Evolutionary conservation across 2,329 filamentous ascomycete genomes (phyloP).

Genomic region (Botrytis medusae): DNA sequence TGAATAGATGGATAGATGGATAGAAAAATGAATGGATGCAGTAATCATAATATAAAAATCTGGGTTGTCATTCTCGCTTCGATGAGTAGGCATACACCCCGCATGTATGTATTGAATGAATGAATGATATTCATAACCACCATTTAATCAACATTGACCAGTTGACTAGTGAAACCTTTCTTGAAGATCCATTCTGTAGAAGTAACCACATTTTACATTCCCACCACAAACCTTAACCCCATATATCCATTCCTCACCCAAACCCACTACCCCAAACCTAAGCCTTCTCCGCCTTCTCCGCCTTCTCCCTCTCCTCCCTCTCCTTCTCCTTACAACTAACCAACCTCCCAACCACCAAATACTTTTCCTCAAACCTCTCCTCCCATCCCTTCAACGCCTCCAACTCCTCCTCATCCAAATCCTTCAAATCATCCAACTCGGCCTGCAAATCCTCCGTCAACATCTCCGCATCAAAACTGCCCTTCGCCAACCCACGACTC

Average conservation of each 20-base stretch:
- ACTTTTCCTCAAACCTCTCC: conserved; percentile 90
- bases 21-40: not conserved
- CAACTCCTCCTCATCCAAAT: conserved; percentile 70
- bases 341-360: conserved; percentile 87
- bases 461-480: conserved; percentile 95
- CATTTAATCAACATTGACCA: fast-evolving
- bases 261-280: not conserved
- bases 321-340: conserved; percentile 62
- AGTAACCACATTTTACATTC: not conserved
- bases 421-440: conserved; percentile 73
- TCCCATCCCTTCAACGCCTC: conserved; percentile 90
- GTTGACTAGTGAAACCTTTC: not conserved
- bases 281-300: not conserved
- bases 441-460: conserved; percentile 86
- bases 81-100: not conserved
- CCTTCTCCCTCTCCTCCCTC: conserved; percentile 41
- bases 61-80: not conserved
- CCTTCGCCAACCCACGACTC: conserved; percentile 79
- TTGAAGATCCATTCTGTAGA: not conserved
- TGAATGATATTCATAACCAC: not conserved
- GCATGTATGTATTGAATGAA: not conserved
- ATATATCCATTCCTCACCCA: not conserved
- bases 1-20: not conserved
- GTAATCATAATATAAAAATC: not conserved
- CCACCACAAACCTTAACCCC: not conserved